Evolutionary conservation across 2,329 filamentous ascomycete species (phyloP).

Genomic region (Proliferodiscus dingleyae): DNA sequence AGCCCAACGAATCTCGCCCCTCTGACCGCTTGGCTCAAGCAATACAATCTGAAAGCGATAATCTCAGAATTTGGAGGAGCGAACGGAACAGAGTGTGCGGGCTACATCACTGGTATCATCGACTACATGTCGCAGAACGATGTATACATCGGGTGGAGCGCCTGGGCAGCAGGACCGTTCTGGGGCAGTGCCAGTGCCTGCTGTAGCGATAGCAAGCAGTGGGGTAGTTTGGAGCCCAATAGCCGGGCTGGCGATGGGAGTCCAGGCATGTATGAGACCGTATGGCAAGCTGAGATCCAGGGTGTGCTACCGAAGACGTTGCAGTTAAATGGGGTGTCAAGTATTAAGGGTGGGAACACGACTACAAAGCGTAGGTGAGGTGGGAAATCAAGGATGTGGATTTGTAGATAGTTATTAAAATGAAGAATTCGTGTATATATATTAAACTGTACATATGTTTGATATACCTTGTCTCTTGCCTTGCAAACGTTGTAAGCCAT

Average conservation of each 20-base stretch:
- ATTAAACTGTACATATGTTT: too few species aligned
- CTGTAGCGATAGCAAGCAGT: conserved; percentile 37
- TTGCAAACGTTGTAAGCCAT: too few species aligned
- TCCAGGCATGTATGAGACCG: conserved; percentile 41
- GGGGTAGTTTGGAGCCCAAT: conserved; percentile 43
- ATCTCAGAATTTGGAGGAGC: conserved; percentile 46
- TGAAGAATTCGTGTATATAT: neutral
- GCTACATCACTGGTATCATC: conserved; percentile 39
- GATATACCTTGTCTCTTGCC: too few species aligned
- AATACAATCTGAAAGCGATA: conserved; percentile 43
- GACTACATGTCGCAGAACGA: conserved; percentile 43
- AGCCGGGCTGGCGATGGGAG: conserved; percentile 39
- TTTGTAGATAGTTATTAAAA: too few species aligned
- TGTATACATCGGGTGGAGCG: conserved; percentile 47
- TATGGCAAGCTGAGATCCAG: conserved; percentile 42
- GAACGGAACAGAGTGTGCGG: conserved; percentile 39
- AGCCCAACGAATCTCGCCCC: conserved; percentile 38
- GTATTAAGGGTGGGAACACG: conserved; percentile 1
- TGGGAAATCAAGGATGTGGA: too few species aligned
- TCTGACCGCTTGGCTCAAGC: conserved; percentile 42
- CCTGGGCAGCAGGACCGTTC: conserved; percentile 46
- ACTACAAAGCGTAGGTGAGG: too few species aligned
- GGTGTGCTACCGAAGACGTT: conserved; percentile 39
- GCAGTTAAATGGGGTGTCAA: conserved; percentile 32
- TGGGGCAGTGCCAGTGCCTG: conserved; percentile 42